A percentile compares a stretch with the other conserved stretches of the same genome.
These are phyloP conservation scores for Rhizopus stolonifer DNA, from an alignment of 371 early-diverging fungal species.

Conservation along the genomic window DNA sequence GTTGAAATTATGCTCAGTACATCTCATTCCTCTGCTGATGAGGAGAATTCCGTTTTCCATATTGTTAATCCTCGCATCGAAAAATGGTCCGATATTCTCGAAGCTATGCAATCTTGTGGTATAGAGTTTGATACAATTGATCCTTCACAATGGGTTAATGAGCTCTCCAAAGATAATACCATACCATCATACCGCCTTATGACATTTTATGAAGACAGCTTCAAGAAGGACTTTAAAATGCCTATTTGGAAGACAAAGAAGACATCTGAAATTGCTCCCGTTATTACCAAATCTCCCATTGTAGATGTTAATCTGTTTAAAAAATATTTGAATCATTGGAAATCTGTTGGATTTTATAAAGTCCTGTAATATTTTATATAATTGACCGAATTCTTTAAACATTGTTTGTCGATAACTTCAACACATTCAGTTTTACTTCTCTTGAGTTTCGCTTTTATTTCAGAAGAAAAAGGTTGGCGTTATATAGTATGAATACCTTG, in stretches of 20 bases:
- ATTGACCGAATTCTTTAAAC: too few relatives aligned
- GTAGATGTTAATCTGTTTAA: constrained; percentile 14
- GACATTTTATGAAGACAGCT: constrained; percentile 29
- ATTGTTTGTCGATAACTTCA: too few relatives aligned
- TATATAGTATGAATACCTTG: too few relatives aligned
- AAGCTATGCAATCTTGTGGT: constrained; percentile 22
- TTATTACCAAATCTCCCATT: constrained; percentile 13
- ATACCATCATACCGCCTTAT: constrained; percentile 39
- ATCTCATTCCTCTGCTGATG: background rate
- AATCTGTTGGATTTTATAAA: constrained; percentile 23
- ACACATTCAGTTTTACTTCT: too few relatives aligned
- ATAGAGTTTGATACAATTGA: constrained; percentile 32
- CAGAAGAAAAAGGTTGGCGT: too few relatives aligned
- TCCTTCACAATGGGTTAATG: constrained; percentile 28
- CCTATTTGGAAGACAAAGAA: constrained; percentile 27
- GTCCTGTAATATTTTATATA: too few relatives aligned
- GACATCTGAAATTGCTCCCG: constrained; percentile 4
- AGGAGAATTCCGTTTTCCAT: constrained; percentile 21
- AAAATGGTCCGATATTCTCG: constrained; percentile 24
- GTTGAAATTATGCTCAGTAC: constrained; percentile 34
- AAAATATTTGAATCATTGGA: constrained; percentile 19
- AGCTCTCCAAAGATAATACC: constrained; percentile 23
- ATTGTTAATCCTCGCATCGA: constrained; percentile 34
- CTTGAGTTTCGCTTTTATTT: too few relatives aligned
- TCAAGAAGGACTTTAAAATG: constrained; percentile 17